Evolutionary conservation across 257 asterid species (phyloP), one percentile per base, ranked within the genome.

Genomic region (Solanum raphanifolium): DNA sequence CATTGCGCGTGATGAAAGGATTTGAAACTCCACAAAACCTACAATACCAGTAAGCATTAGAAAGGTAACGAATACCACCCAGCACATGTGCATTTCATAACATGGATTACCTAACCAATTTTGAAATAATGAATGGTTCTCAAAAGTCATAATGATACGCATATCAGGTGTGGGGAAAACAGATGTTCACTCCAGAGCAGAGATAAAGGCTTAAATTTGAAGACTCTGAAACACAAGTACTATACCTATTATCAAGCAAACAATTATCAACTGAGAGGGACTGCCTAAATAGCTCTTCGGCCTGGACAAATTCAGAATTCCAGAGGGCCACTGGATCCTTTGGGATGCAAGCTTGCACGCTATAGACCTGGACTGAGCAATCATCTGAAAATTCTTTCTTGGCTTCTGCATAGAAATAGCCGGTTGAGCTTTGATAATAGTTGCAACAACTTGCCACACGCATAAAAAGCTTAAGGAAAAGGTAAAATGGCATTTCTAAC

Each of bases 241-340:
- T 69, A 81, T 81, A 97, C 99, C 98, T 95, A 89, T 97, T 97
- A 90, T 95, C 98, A 23, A 90, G 92, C 88, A 97, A 91, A 90
- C 98, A 93, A 89, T 97, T 97, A 86, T 94, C 98, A 89, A 41
- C 91, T 74, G 92, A 39, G 66, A 46, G 83, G 31, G 96, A 92
- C 91, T 95, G 96, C 91, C 91, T 93, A 85, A 92, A 96, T 74
- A 97, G 96, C 89, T 92, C 96, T 91, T 94, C 95, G 23, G 99
- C 95, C 88, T 97, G 99, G 87, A 93, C 93, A 91, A 93, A 93
- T 92, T 97, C 99, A 72, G 93, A 94, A 92, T 96, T 97, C 98
- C 99, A 95, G 83, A 97, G 98, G 83, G 94, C 94, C 83, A 97
- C 98, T 85, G 98, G 94, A 91, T 97, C 99, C 95, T 95, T 95